Percentiles rank a stretch among this genome's conserved stretches.
Evolutionary conservation across 1,139 yeast genomes (phyloP).

Genomic region (Kodamaea anthophila): DNA sequence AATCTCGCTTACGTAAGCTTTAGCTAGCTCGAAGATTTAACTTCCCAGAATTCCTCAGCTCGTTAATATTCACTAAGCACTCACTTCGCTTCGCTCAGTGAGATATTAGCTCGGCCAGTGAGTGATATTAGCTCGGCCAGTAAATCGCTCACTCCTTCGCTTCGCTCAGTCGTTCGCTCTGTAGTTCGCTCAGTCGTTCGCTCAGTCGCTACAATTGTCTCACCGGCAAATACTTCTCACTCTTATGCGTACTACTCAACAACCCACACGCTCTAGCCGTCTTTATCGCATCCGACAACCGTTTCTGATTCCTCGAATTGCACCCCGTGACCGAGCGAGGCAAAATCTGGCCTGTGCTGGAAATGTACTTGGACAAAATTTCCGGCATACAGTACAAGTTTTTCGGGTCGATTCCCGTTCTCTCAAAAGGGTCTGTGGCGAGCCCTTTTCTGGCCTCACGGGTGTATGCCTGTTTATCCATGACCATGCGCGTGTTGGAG

Average conservation of each 20-base stretch:
- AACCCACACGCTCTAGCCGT: constrained; percentile 66
- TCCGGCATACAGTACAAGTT: constrained; percentile 64
- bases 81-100: too few relatives aligned
- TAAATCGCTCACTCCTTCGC: not conserved
- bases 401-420: constrained; percentile 55
- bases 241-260: constrained; percentile 56
- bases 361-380: constrained; percentile 50
- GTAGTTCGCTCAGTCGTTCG: constrained; percentile 3
- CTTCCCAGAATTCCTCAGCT: too few relatives aligned
- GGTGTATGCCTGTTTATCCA: constrained; percentile 23
- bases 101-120: too few relatives aligned
- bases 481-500: constrained; percentile 46
- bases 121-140: not conserved
- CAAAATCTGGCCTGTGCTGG: constrained; percentile 61
- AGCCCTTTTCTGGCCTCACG: constrained; percentile 10
- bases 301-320: constrained; percentile 53
- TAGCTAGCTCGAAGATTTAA: too few relatives aligned
- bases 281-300: constrained; percentile 59
- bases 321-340: constrained; percentile 68
- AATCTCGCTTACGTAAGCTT: too few relatives aligned
- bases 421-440: constrained; percentile 39
- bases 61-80: too few relatives aligned
- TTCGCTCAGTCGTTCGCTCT: not conserved
- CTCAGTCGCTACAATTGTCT: constrained; percentile 25
- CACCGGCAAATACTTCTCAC: constrained; percentile 38